Conservation (phyloP, 2,329 filamentous ascomycete genomes). For the Clonostachys solani region DNA sequence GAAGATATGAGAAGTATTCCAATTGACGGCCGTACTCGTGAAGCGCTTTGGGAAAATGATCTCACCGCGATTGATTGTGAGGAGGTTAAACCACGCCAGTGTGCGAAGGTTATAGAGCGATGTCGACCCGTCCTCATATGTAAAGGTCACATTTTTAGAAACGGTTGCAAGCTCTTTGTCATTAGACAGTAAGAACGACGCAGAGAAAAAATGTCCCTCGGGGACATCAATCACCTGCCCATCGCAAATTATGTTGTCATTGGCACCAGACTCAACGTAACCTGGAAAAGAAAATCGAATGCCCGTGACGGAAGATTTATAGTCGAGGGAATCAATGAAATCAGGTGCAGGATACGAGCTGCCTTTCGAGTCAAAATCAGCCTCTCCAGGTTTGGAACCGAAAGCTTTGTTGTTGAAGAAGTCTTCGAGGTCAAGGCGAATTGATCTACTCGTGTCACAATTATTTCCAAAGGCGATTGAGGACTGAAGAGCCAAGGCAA, state of each 20-base stretch:
- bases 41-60: slow-evolving; percentile 36
- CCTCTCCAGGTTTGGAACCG: slow-evolving; percentile 34
- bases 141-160: slow-evolving; percentile 32
- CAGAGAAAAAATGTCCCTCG: slow-evolving; percentile 27
- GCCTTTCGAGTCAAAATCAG: slow-evolving; percentile 33
- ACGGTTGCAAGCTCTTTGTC: slow-evolving; percentile 31
- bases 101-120: slow-evolving; percentile 33
- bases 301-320: slow-evolving; percentile 32
- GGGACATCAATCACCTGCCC: slow-evolving; percentile 29
- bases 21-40: slow-evolving; percentile 30
- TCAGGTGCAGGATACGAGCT: slow-evolving; percentile 33
- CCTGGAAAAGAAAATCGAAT: slow-evolving; percentile 34
- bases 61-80: slow-evolving; percentile 39
- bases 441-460: no score
- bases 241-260: slow-evolving; percentile 37
- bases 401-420: slow-evolving; percentile 43
- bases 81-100: slow-evolving; percentile 34
- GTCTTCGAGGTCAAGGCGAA: neutral
- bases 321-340: slow-evolving; percentile 19
- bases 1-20: slow-evolving; percentile 37
- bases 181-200: slow-evolving; percentile 34
- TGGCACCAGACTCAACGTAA: slow-evolving; percentile 20
- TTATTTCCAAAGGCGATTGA: no score
- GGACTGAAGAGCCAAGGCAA: no score
- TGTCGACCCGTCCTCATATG: slow-evolving; percentile 32